A percentile compares a stretch with the other conserved stretches of the same genome.
These are phyloP conservation scores for Lipomyces kockii DNA, from an alignment of 805 yeast species.

Conservation along the genomic window DNA sequence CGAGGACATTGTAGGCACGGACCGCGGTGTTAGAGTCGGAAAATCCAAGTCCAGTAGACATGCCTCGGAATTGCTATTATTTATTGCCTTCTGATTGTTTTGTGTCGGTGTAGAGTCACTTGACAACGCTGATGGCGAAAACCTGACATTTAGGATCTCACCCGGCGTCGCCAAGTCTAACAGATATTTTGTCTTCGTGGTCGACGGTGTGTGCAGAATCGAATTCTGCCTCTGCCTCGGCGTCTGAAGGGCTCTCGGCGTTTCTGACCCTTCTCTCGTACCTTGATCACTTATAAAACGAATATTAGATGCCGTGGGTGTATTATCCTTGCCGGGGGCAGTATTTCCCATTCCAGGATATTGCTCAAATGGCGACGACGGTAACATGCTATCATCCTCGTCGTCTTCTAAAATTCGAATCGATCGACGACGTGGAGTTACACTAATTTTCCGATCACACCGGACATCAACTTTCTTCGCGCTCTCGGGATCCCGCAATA, in stretches of 20 bases:
- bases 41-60: slow-evolving; percentile 15
- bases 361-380: slow-evolving; percentile 32
- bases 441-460: background rate
- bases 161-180: slow-evolving; percentile 9
- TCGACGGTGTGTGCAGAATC: background rate
- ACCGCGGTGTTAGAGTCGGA: slow-evolving; percentile 21
- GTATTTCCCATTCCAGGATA: slow-evolving; percentile 20
- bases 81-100: background rate
- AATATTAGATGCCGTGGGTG: background rate
- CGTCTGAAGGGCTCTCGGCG: background rate
- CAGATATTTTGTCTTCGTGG: background rate
- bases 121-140: background rate
- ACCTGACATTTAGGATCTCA: background rate
- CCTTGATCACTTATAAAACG: background rate
- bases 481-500: background rate
- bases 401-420: slow-evolving; percentile 1
- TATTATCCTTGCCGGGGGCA: background rate
- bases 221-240: background rate
- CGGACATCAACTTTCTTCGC: background rate
- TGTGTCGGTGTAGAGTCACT: slow-evolving; percentile 3
- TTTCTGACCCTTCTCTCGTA: background rate
- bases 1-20: slow-evolving; percentile 16
- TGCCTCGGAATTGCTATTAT: background rate
- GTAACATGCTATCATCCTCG: slow-evolving; percentile 24
- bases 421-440: slow-evolving; percentile 12